Conservation (phyloP, 306 rosid genomes). For the Senna siamea region DNA sequence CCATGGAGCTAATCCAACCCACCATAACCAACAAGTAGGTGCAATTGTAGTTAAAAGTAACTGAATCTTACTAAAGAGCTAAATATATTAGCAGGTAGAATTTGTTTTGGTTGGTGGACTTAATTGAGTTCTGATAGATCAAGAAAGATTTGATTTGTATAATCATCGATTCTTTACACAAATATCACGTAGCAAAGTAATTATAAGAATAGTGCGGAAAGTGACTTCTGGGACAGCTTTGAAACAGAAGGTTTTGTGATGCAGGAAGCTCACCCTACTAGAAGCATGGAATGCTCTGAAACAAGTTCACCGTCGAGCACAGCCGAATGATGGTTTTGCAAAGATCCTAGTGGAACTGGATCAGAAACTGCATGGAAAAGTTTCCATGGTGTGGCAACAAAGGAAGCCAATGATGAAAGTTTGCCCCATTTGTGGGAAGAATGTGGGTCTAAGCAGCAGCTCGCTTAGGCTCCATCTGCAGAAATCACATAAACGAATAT, state of each 20-base stretch:
- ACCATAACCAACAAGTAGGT: conserved; percentile 2
- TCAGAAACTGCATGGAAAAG: conserved; percentile 71
- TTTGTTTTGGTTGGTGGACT: background rate
- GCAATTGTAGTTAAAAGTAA: conserved; percentile 15
- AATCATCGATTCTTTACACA: conserved; percentile 5
- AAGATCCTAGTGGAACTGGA: conserved; percentile 63
- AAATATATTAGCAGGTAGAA: background rate
- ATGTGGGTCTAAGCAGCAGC: conserved; percentile 93
- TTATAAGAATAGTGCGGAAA: background rate
- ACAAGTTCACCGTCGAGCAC: conserved; percentile 86
- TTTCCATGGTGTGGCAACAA: conserved; percentile 93
- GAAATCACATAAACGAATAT: conserved; percentile 83
- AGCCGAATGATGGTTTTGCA: conserved; percentile 94
- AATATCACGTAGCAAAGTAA: background rate
- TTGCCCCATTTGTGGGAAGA: conserved; percentile 93
- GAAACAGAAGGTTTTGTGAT: conserved; percentile 33
- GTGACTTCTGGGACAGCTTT: too few species aligned
- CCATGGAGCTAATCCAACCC: background rate
- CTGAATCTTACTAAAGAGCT: conserved; percentile 4
- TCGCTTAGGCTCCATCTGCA: conserved; percentile 91
- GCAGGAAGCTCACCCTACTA: conserved; percentile 68
- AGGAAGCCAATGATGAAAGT: conserved; percentile 82
- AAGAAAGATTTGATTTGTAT: background rate
- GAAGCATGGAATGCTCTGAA: conserved; percentile 87
- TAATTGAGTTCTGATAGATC: background rate